Base-by-base conservation (phyloP, 352 stramenopile genomes). In the Phytophthora europaea region DNA sequence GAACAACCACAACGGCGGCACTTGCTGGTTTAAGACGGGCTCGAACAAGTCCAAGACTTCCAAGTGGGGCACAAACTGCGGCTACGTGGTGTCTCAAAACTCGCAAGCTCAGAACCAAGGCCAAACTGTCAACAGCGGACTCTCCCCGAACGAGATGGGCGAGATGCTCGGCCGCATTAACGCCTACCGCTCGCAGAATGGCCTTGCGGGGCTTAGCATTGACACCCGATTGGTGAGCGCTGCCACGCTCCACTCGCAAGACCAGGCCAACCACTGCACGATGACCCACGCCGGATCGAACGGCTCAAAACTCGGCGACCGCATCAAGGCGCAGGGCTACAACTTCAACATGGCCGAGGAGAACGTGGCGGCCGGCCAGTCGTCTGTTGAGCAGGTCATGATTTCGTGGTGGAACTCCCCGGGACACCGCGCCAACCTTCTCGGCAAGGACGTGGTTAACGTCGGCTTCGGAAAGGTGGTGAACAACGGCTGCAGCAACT, bases 131-230 rank as follows among this genome's bases (percentile, higher is more conserved):
- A 80, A 73, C 60, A 82, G 77, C 61, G 79, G 79, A 12, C 61
- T 86, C 6, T 71, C 65, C 50, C 56, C 51, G 36, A 67, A 70
- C 22, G 76, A 84, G 20, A 73, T 69, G 55, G 34, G 73, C n/a
- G 61, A 71, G 4, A 91, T 91, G 84, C 61, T 91, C 28, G 60
- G 57, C 18, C 55, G 60, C 7, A 82, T 91, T 23, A 91, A 91
- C 57, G 50, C 48, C 18, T 85, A 89, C 66, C 80, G 84, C 16
- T 56, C 66, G 9, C 70, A 82, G 50, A 65, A 80, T 10, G 77
- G 77, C 15, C 66, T 81, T 13, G 18, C 53, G 12, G 65, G 69
- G 22, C 73, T 90, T 36, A 82, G 65, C 20, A 75, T 80, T 40
- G 77, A 88, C 73, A 69, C 56, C n/a, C 75, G 70, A 22, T 70